phyloP scores from a whole-genome alignment of 805 yeast species.

The Vanderwaltozyma verrucispora region DNA sequence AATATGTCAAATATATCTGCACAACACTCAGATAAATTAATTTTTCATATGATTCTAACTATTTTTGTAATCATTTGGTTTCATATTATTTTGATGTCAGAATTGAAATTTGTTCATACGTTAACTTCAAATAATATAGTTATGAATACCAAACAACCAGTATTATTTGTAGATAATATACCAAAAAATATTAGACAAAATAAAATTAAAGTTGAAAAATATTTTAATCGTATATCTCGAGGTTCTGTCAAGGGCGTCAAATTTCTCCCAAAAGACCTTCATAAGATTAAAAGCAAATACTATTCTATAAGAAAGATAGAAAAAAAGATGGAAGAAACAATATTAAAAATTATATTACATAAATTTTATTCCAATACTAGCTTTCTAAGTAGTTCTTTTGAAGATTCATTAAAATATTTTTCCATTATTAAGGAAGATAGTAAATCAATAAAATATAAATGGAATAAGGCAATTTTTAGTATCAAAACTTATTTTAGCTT shows the following conservation, averaged over 20 bases:
- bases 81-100: conserved; percentile 45
- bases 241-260: conserved; percentile 49
- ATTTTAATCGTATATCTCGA: conserved; percentile 32
- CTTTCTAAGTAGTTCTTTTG: too few relatives aligned
- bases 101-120: conserved; percentile 39
- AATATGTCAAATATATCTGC: conserved; percentile 64
- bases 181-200: conserved; percentile 24
- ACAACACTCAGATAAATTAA: conserved; percentile 37
- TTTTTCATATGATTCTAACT: conserved; percentile 56
- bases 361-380: conserved; percentile 1
- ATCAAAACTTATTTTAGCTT: neutral
- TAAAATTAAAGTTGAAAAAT: conserved; percentile 11
- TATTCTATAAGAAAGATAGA: conserved; percentile 25
- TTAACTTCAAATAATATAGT: conserved; percentile 34
- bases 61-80: conserved; percentile 44
- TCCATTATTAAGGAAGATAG: neutral
- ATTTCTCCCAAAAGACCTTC: conserved; percentile 40
- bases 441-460: neutral
- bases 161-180: conserved; percentile 37
- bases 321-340: conserved; percentile 32
- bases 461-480: neutral
- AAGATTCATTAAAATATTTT: too few relatives aligned
- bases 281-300: conserved; percentile 26
- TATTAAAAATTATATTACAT: conserved; percentile 27
- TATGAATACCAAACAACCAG: conserved; percentile 24